Evolutionary conservation across 1,284 basidiomycete genomes (phyloP), one percentile per base, ranked within the genome.

Genomic region (Omphalotus olearius): DNA sequence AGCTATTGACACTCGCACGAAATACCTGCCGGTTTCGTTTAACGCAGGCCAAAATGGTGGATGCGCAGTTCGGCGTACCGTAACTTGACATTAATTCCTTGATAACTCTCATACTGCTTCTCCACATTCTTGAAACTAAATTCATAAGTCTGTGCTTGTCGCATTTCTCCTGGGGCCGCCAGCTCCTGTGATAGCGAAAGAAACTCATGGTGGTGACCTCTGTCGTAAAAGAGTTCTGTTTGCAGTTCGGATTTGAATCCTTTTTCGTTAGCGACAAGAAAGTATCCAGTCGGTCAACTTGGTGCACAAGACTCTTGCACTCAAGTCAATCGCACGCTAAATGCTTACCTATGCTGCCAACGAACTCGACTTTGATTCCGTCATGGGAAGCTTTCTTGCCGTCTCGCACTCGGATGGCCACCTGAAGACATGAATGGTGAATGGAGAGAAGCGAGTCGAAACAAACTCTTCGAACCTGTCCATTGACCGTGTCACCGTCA

Each of bases 71-170:
- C 49, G 13, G 69, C 84, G 57, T 56, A 93, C 92, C 93, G 74
- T 58, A 99, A 79, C 71, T 98, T 98, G 57, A 99, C 96, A 63
- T 99, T 99, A 67, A 98, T 98, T 1, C 96, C 96, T 59, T 94
- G 88, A 66, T 98, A 98, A 62, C 90, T 93, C 74, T 99, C 96
- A 63, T 93, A 98, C 66, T 96, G 93, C 75, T 99, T 98, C 80
- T 99, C 97, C 45, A 99, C 92, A 62, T 97, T 98, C 77, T 98
- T 98, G 82, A 99, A 99, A 60, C 84, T 79, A 69, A 99, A 99
- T 50, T 98, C 93, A 62, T 88, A 96, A 14, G 93, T 92, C 70
- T 98, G 93, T 0, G 93, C 93, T 61, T 93, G 88, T 45, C 94
- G 81, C 83, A 98, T 86, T 64, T 99, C 96, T 35, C 93, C 94